Conservation (phyloP, 257 asterid species). For the Rauvolfia tetraphylla region DNA sequence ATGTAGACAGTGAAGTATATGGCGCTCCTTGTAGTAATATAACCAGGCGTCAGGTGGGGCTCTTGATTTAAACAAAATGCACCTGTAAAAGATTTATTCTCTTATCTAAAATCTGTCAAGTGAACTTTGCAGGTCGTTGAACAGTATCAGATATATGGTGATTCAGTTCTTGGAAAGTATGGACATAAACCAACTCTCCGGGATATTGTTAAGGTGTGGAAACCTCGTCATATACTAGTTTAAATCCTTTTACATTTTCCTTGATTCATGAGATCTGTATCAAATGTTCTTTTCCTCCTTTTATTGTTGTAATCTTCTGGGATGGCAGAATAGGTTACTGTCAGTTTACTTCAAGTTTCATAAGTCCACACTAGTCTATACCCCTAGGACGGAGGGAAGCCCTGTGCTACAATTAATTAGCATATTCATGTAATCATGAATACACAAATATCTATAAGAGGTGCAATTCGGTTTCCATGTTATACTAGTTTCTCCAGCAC, state of each 20-base stretch:
- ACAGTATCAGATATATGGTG: constrained; percentile 73
- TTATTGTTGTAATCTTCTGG: background rate
- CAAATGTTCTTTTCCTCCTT: background rate
- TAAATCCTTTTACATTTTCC: background rate
- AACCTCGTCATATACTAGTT: background rate
- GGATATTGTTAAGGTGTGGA: constrained; percentile 62
- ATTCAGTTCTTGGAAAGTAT: constrained; percentile 55
- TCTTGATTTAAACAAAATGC: background rate
- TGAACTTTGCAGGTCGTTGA: constrained; percentile 59
- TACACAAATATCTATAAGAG: background rate
- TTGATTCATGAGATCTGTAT: background rate
- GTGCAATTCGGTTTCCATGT: background rate
- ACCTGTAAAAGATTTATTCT: background rate
- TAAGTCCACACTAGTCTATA: background rate
- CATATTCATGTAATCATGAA: no score
- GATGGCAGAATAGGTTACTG: background rate
- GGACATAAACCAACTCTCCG: constrained; percentile 67
- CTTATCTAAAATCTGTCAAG: constrained; percentile 5
- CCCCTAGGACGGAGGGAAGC: background rate
- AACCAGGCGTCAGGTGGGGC: constrained; percentile 79
- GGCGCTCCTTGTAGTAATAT: constrained; percentile 61
- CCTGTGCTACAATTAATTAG: background rate
- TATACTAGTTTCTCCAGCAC: background rate
- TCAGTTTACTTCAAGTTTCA: background rate
- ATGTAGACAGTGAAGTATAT: constrained; percentile 73